Evolutionary conservation across 192 early-diverging fungal genomes (phyloP).

Genomic region (Entomortierella chlamydospora): DNA sequence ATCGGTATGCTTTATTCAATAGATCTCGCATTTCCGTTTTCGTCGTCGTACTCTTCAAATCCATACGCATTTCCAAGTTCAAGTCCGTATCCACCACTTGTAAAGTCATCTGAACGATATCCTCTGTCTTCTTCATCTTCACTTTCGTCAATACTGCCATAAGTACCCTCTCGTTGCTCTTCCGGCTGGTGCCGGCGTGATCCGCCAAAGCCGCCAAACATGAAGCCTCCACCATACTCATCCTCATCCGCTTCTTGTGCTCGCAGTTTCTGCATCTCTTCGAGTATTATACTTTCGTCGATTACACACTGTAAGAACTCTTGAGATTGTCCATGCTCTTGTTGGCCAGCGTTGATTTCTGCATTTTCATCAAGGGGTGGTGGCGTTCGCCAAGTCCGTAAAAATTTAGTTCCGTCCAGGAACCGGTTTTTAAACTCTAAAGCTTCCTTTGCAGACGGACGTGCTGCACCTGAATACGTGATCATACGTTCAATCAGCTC

Average conservation of each 20-base stretch:
- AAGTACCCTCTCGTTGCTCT: background rate
- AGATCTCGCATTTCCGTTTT: background rate
- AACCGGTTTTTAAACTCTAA: slow-evolving; percentile 17
- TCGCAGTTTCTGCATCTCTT: slow-evolving; percentile 5
- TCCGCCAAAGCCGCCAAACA: background rate
- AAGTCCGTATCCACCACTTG: background rate
- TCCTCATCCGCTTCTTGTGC: slow-evolving; percentile 10
- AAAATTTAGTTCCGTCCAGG: background rate
- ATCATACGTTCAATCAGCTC: slow-evolving; percentile 34
- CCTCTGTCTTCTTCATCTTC: slow-evolving; percentile 7
- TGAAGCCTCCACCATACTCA: background rate
- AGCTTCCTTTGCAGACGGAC: slow-evolving; percentile 19
- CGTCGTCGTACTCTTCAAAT: slow-evolving; percentile 8
- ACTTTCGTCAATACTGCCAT: background rate
- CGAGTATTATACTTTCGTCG: background rate
- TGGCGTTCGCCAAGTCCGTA: background rate
- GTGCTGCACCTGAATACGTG: slow-evolving; percentile 20
- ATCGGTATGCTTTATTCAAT: background rate
- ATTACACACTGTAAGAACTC: slow-evolving; percentile 13
- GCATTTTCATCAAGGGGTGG: too few relatives aligned
- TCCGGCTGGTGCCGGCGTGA: background rate
- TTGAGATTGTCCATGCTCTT: background rate
- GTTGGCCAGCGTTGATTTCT: background rate
- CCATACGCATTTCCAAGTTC: background rate
- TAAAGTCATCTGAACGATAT: slow-evolving; percentile 27